Conservation (phyloP, 495 filamentous ascomycete species). For the Copromyces sp. region DNA sequence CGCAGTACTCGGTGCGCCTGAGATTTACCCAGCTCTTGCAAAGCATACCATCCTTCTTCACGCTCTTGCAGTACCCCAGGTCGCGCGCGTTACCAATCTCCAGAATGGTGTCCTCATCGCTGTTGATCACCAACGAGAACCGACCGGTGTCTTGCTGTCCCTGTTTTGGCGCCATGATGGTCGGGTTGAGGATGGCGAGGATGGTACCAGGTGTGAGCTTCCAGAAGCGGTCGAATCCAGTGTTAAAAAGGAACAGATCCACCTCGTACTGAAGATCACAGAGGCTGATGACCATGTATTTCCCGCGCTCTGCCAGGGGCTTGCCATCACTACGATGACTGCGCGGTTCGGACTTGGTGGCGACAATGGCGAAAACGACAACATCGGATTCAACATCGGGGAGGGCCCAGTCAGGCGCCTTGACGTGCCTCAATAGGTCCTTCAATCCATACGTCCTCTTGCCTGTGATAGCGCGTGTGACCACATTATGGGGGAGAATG, state of each 20-base stretch:
- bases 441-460: slow-evolving; percentile 75
- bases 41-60: slow-evolving; percentile 71
- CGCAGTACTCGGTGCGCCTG: slow-evolving; percentile 81
- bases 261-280: slow-evolving; percentile 86
- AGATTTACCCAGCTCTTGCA: slow-evolving; percentile 82
- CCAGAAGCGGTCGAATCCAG: slow-evolving; percentile 84
- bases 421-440: slow-evolving; percentile 69
- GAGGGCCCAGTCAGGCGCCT: slow-evolving; percentile 71
- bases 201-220: slow-evolving; percentile 78
- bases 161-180: slow-evolving; percentile 73
- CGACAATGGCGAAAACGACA: slow-evolving; percentile 78
- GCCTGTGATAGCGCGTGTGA: slow-evolving; percentile 62
- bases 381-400: slow-evolving; percentile 79
- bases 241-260: slow-evolving; percentile 84
- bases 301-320: slow-evolving; percentile 45
- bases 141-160: slow-evolving; percentile 61
- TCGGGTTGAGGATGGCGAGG: slow-evolving; percentile 88
- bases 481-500: slow-evolving; percentile 67
- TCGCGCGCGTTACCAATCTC: slow-evolving; percentile 82
- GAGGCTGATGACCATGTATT: slow-evolving; percentile 86
- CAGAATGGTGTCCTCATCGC: slow-evolving; percentile 76
- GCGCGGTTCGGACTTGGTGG: slow-evolving; percentile 72
- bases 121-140: slow-evolving; percentile 75
- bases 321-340: slow-evolving; percentile 51
- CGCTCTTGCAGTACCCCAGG: slow-evolving; percentile 75